Conservation (phyloP, 805 yeast genomes). For the Lachancea dasiensis region DNA sequence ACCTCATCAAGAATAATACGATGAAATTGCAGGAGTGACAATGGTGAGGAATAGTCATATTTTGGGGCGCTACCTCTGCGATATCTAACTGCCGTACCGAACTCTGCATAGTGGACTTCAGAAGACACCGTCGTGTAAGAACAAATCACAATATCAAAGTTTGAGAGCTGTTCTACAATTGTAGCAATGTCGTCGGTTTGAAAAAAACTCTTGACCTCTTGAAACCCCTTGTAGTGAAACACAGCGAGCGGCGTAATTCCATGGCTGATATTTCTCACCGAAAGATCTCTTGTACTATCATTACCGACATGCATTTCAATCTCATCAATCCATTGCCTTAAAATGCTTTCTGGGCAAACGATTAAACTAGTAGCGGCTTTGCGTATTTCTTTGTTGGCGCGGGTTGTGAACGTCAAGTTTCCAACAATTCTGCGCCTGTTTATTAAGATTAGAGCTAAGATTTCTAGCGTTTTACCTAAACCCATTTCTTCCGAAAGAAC, state of each 20-base stretch:
- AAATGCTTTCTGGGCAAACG: slow-evolving; percentile 78
- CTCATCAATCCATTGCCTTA: slow-evolving; percentile 84
- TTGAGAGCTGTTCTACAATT: slow-evolving; percentile 48
- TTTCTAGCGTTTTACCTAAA: slow-evolving; percentile 87
- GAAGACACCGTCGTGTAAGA: slow-evolving; percentile 65
- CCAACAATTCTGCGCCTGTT: slow-evolving; percentile 46
- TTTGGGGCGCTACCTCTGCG: slow-evolving; percentile 28
- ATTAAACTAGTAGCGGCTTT: slow-evolving; percentile 69
- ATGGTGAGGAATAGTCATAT: slow-evolving; percentile 69
- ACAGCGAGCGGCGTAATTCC: slow-evolving; percentile 44
- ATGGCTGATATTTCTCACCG: neutral
- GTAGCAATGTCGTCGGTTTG: slow-evolving; percentile 18
- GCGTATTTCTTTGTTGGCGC: slow-evolving; percentile 21
- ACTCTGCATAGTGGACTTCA: slow-evolving; percentile 76
- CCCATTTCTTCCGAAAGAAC: slow-evolving; percentile 93
- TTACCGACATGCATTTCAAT: slow-evolving; percentile 36
- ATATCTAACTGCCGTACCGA: slow-evolving; percentile 44
- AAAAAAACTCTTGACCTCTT: slow-evolving; percentile 30
- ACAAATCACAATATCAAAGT: slow-evolving; percentile 73
- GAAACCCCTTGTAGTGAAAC: slow-evolving; percentile 57
- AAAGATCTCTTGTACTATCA: neutral
- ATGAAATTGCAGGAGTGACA: slow-evolving; percentile 80
- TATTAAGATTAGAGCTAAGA: slow-evolving; percentile 55
- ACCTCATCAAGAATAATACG: slow-evolving; percentile 90
- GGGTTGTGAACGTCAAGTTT: slow-evolving; percentile 11